Base-by-base conservation (phyloP, 768 basidiomycete genomes). In the Baorangia bicolor region DNA sequence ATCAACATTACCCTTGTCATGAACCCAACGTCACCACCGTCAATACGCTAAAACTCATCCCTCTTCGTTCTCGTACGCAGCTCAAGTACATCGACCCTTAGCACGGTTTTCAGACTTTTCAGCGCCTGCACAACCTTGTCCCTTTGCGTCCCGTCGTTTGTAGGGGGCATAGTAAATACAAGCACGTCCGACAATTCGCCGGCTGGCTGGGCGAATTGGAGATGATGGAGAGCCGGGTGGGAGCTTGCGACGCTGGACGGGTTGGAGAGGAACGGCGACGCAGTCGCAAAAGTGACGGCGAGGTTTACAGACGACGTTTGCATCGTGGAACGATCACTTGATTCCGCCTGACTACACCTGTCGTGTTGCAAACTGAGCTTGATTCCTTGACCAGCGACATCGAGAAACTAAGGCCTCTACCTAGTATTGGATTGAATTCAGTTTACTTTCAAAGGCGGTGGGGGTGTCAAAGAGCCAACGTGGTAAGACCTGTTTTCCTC, bases 281-380 rank as follows among this genome's bases (percentile, higher is more conserved):
- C 54, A 18, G 49, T 34, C 30, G 60, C 54, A 51, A 71, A 66
- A 21, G 76, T 72, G 58, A 74, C 56, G 14, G 61, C 64, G 43
- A 77, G 70, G 44, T 57, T 55, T 11, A 62, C 18, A 11, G 64
- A 34, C 2, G 60, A 51, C 11, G 48, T 7, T 25, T 51, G 55
- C 54, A 63, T 60, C n/a, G 11, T 28, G 53, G 31, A 33, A 37
- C 6, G 33, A 21, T 34, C 45, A 23, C 33, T 35, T 21, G 33
- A 23, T 23, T 23, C 31, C 40, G 12, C 20, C 16, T 16, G 30
- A 21, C 48, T 37, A 27, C 11, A 14, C 18, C 20, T 12, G 21
- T 33, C 30, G 16, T 49, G 44, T n/a, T 51, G 21, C 13, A 49
- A 30, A 35, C 33, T 45, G 27, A 50, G 55, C 21, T 34, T 21